phyloP scores from a whole-genome alignment of 352 stramenopile species.

The Phytopythium sindhum region DNA sequence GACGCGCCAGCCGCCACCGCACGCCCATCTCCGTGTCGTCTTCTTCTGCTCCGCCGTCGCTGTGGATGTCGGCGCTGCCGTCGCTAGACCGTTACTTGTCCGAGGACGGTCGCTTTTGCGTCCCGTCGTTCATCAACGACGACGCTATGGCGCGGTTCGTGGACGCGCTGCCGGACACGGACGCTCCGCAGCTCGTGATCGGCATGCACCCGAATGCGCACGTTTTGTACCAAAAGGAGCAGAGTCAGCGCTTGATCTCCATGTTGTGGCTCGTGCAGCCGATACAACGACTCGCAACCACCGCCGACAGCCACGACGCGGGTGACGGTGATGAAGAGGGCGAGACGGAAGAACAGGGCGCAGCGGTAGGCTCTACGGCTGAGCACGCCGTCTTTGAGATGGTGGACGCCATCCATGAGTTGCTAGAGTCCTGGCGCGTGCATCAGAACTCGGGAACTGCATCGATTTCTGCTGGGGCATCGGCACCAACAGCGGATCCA shows the following conservation, averaged over 20 bases:
- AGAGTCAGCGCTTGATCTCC: conserved; percentile 38
- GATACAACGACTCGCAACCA: not conserved
- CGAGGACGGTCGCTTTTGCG: conserved; percentile 34
- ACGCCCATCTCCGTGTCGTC: not conserved
- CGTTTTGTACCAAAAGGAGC: conserved; percentile 58
- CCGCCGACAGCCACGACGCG: not conserved
- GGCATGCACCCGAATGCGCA: conserved; percentile 83
- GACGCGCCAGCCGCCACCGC: not conserved
- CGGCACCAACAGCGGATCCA: conserved; percentile 28
- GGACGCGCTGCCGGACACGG: conserved; percentile 39
- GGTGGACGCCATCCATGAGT: conserved; percentile 20
- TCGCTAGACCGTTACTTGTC: conserved; percentile 11
- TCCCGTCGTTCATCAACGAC: conserved; percentile 34
- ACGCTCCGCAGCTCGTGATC: conserved; percentile 63
- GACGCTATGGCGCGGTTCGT: conserved; percentile 48
- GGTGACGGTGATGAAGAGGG: not conserved
- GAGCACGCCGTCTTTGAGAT: conserved; percentile 18
- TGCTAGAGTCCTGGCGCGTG: conserved; percentile 13
- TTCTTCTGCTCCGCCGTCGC: not conserved
- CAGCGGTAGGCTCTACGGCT: not conserved
- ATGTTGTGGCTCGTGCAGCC: conserved; percentile 42
- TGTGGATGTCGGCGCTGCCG: conserved; percentile 5
- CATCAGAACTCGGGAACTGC: not conserved
- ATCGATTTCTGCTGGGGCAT: not conserved
- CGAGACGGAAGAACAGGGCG: not conserved